A percentile compares a stretch with the other conserved stretches of the same genome.
Conservation (phyloP, 306 rosid genomes). For the Begonia loranthoides region DNA sequence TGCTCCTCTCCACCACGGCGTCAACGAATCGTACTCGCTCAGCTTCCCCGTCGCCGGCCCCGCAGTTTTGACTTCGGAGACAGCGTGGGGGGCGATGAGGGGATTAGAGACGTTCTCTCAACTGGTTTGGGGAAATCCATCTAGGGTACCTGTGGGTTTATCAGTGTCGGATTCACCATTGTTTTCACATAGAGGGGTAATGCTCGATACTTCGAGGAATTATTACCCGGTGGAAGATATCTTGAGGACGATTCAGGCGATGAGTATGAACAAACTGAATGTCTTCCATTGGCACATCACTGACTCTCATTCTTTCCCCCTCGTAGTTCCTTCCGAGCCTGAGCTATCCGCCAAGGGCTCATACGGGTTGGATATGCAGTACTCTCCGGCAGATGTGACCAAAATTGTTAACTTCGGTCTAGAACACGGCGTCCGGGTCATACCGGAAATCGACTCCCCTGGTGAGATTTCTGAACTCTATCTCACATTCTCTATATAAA, state of each 20-base stretch:
- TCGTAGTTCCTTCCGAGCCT: slow-evolving; percentile 65
- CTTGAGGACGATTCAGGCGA: slow-evolving; percentile 46
- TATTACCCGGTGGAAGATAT: slow-evolving; percentile 43
- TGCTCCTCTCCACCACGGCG: slow-evolving; percentile 40
- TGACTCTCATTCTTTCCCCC: slow-evolving; percentile 75
- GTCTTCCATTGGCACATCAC: slow-evolving; percentile 88
- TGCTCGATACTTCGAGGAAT: slow-evolving; percentile 77
- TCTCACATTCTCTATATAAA: too few relatives aligned
- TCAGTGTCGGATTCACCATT: slow-evolving; percentile 42
- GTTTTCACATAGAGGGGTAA: slow-evolving; percentile 39
- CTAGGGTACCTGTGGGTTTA: slow-evolving; percentile 30
- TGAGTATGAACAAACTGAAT: slow-evolving; percentile 73
- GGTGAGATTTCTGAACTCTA: slow-evolving; percentile 27
- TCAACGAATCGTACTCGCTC: slow-evolving; percentile 63
- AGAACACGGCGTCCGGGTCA: slow-evolving; percentile 65
- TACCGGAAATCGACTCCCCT: slow-evolving; percentile 83
- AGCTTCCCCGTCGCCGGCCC: slow-evolving; percentile 14
- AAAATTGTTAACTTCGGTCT: slow-evolving; percentile 49
- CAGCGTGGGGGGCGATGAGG: slow-evolving; percentile 70
- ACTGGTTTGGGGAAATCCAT: slow-evolving; percentile 52
- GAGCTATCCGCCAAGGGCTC: slow-evolving; percentile 56
- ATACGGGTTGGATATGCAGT: slow-evolving; percentile 52
- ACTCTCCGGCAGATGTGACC: slow-evolving; percentile 41
- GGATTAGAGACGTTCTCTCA: slow-evolving; percentile 82
- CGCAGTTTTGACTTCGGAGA: slow-evolving; percentile 27